Conservation (phyloP, 371 early-diverging fungal genomes). For the Mucor velutinosus region DNA sequence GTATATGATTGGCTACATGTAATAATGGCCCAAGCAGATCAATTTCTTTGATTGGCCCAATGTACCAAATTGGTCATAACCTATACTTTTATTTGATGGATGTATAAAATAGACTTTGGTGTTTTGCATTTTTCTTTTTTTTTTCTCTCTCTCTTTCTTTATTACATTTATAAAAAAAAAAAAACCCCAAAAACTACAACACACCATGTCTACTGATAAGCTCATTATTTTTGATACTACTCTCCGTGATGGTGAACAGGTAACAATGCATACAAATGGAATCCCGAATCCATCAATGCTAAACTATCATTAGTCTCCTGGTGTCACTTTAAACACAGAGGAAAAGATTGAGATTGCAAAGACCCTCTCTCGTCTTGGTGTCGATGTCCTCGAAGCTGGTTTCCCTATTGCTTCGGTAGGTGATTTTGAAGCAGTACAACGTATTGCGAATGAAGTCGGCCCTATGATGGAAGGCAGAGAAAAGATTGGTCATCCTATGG, state of each 20-base stretch:
- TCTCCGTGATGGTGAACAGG: slow-evolving; percentile 96
- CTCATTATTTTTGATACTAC: slow-evolving; percentile 94
- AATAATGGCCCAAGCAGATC: slow-evolving; percentile 3
- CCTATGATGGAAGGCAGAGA: slow-evolving; percentile 82
- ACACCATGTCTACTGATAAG: slow-evolving; percentile 53
- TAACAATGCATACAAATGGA: slow-evolving; percentile 31
- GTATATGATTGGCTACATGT: slow-evolving; percentile 4
- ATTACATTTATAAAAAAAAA: too few relatives aligned
- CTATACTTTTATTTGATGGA: slow-evolving; percentile 9
- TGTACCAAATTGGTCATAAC: slow-evolving; percentile 22
- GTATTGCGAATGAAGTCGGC: slow-evolving; percentile 92
- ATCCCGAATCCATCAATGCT: neutral
- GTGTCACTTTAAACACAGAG: slow-evolving; percentile 87
- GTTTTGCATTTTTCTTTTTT: neutral
- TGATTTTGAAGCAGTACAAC: slow-evolving; percentile 94
- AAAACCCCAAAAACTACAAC: too few relatives aligned
- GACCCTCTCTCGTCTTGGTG: slow-evolving; percentile 88
- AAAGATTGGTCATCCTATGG: slow-evolving; percentile 81
- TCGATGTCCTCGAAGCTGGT: slow-evolving; percentile 94
- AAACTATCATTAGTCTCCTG: slow-evolving; percentile 74
- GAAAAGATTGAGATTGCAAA: slow-evolving; percentile 95
- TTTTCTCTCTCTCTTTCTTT: neutral
- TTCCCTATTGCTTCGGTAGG: slow-evolving; percentile 93
- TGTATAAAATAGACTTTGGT: neutral
- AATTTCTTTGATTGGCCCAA: slow-evolving; percentile 13